Evolutionary conservation across 2,329 filamentous ascomycete genomes (phyloP), one percentile per base, ranked within the genome.

Genomic region (Penicillium nordicum): DNA sequence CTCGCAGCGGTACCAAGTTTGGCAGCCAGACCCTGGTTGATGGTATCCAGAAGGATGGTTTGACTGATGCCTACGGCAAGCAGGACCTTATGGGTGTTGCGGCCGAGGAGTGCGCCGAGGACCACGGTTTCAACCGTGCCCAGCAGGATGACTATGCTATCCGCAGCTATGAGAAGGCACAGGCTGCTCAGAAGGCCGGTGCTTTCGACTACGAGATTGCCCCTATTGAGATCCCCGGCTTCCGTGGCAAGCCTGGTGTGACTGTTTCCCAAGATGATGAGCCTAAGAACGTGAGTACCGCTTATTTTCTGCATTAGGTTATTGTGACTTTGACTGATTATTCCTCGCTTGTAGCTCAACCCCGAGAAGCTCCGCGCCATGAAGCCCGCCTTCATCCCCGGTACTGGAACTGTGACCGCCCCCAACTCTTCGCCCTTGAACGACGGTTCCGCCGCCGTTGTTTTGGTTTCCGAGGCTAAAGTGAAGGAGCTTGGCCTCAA

Each of bases 361-460:
- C 79, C 85, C 59, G 88, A 89, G 63, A 94, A 93, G 80, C 86
- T 95, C 63, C 88, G 88, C 72, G 81, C 84, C 52, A 93, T 97
- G 77, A 92, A 90, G 75, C 89, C 90, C 49, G 90, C 86, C 59
- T 93, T 93, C 80, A 85, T 88, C 70, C 80, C 90, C 56, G 88
- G 85, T 40, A 72, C 70, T 59, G 94, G 93, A 67, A 96, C 92
- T 62, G 88, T 99, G 67, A 99, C 94, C 30, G 92, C 94, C 37
- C 92, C 94, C 70, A 99, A 99, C 78, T 94, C 94, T 34, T 95
- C 94, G 1, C 94, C 94, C 50, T 85, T 99, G 69, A 97, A 95
- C 72, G 94, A 99, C 74, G 94, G 94, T 65, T 93, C 92, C 52
- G 88, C 92, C 23, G 94, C 94, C 57, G 80, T 97, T 58, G 90